Evolutionary conservation across 2,329 filamentous ascomycete species (phyloP).

Genomic region (Fusarium foetens): DNA sequence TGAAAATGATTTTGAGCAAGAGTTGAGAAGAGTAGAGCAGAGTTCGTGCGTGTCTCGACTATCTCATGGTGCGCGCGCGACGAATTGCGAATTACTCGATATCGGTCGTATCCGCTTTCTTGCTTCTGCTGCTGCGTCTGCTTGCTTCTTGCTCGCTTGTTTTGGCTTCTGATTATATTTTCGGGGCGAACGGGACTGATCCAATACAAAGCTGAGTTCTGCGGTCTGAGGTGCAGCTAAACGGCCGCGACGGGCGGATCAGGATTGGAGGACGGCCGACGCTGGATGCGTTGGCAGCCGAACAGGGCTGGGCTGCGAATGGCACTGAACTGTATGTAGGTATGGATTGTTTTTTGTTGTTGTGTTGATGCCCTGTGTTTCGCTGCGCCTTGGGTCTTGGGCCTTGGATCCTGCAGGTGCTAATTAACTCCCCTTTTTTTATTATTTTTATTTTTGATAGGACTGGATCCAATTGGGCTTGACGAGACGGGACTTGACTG

Average conservation of each 20-base stretch:
- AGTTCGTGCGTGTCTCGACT: constrained; percentile 46
- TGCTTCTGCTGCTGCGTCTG: constrained; percentile 13
- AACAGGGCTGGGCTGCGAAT: constrained; percentile 15
- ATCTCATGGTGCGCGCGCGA: constrained; percentile 57
- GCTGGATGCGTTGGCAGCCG: constrained; percentile 37
- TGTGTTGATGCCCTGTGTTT: constrained; percentile 18
- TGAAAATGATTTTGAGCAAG: constrained; percentile 40
- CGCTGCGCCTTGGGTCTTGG: constrained; percentile 18
- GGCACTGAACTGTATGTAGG: constrained; percentile 10
- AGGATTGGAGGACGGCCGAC: constrained; percentile 39
- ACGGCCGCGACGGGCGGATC: constrained; percentile 33
- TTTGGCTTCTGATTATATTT: constrained; percentile 17
- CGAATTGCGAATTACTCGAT: constrained; percentile 50
- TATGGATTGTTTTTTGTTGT: constrained; percentile 36
- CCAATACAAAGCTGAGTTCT: constrained; percentile 17
- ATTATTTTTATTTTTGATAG: no score
- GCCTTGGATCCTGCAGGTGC: constrained; percentile 39
- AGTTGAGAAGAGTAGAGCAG: constrained; percentile 38
- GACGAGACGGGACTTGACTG: constrained; percentile 15
- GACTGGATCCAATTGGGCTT: constrained; percentile 18
- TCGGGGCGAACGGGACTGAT: constrained; percentile 35
- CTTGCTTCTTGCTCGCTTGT: constrained; percentile 34
- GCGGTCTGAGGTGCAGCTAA: constrained; percentile 36
- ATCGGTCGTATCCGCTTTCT: constrained; percentile 40
- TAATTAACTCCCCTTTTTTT: constrained; percentile 41